Percentiles rank a stretch among this genome's conserved stretches.
Conservation (phyloP, 352 stramenopile genomes). For the Phytophthora macrochlamydospora region DNA sequence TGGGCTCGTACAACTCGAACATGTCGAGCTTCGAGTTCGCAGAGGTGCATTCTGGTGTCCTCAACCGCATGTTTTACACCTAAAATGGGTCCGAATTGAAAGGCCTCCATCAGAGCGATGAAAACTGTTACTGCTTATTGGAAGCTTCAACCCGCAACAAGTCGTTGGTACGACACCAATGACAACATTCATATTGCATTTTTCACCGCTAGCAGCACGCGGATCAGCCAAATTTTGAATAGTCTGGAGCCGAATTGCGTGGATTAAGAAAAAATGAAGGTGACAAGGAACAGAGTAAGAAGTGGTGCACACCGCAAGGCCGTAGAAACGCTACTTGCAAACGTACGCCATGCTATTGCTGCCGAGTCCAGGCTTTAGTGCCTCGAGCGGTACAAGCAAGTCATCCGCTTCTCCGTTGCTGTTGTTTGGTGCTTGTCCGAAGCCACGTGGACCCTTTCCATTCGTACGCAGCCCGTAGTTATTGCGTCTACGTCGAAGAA, state of each 20-base stretch:
- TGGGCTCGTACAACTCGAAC: constrained; percentile 59
- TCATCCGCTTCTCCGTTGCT: constrained; percentile 15
- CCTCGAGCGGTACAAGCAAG: constrained; percentile 25
- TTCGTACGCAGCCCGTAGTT: constrained; percentile 57
- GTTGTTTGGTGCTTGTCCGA: constrained; percentile 6
- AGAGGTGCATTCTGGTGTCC: constrained; percentile 55
- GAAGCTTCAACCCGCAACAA: background rate
- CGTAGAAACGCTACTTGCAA: constrained; percentile 4
- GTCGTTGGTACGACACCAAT: background rate
- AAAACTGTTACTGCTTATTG: background rate
- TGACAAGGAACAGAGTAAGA: background rate
- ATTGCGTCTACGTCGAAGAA: constrained; percentile 49
- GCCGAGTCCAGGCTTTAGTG: constrained; percentile 42
- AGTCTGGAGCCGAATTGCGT: background rate
- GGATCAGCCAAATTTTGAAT: background rate
- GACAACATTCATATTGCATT: background rate
- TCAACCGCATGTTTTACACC: constrained; percentile 59
- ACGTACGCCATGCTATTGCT: constrained; percentile 22
- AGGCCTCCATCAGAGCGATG: background rate
- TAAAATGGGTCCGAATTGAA: background rate
- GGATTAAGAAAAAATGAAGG: constrained; percentile 1
- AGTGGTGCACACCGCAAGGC: too few relatives aligned
- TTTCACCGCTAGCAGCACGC: background rate
- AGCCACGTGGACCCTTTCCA: constrained; percentile 25
- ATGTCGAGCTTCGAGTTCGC: constrained; percentile 61